Evolutionary conservation across 2,329 filamentous ascomycete species (phyloP).

Genomic region (Endoconidiophora polonica): DNA sequence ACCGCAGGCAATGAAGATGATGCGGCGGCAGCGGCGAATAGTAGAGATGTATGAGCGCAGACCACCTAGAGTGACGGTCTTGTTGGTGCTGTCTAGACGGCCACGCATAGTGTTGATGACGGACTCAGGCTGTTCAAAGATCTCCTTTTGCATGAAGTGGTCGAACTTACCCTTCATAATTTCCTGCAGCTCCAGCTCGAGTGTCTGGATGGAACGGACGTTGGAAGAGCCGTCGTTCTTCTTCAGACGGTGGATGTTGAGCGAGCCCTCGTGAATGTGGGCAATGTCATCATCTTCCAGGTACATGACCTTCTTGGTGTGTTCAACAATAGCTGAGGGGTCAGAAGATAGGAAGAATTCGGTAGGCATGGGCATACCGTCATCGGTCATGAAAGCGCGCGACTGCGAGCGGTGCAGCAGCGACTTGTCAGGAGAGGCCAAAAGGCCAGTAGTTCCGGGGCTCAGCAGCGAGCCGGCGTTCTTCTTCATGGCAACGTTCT

Average conservation of each 20-base stretch:
- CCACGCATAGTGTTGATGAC: conserved; percentile 99
- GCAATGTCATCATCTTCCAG: conserved; percentile 99
- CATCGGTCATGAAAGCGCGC: conserved; percentile 95
- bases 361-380: conserved; percentile 91
- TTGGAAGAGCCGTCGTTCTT: conserved; percentile 96
- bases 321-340: conserved; percentile 94
- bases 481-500: conserved; percentile 96
- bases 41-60: conserved; percentile 92
- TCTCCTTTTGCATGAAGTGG: conserved; percentile 99
- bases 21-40: conserved; percentile 87
- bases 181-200: conserved; percentile 97
- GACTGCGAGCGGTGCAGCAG: conserved; percentile 97
- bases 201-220: conserved; percentile 92
- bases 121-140: conserved; percentile 98
- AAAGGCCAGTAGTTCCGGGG: conserved; percentile 40
- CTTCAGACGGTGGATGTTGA: conserved; percentile 96
- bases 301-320: conserved; percentile 99
- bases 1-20: conserved; percentile 98
- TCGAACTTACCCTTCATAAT: conserved; percentile 99
- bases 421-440: conserved; percentile 91
- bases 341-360: conserved; percentile 99
- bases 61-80: conserved; percentile 87
- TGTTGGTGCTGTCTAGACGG: conserved; percentile 84
- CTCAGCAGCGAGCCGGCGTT: conserved; percentile 50
- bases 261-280: conserved; percentile 95